Conservation (phyloP, 148 eudicot genomes). For the Spergularia marina region DNA sequence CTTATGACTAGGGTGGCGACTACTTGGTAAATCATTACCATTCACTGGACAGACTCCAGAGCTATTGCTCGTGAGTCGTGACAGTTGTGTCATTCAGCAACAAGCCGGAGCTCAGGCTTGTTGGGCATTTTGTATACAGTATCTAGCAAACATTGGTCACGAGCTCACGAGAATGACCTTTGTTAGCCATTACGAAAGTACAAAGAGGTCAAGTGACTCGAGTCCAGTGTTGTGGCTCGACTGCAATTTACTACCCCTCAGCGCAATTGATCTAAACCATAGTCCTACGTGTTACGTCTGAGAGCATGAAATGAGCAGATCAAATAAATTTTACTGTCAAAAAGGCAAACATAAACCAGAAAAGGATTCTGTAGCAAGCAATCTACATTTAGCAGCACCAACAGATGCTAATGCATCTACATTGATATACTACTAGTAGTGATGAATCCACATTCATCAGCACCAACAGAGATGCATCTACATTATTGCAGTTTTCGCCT, state of each 20-base stretch:
- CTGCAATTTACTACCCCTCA: no score
- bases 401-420: slow-evolving; percentile 7
- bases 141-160: no score
- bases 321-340: no score
- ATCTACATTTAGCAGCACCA: background rate
- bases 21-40: background rate
- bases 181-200: no score
- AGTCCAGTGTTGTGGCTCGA: no score
- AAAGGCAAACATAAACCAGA: background rate
- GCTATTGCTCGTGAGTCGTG: background rate
- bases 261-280: no score
- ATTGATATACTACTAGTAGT: background rate
- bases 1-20: background rate
- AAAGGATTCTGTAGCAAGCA: background rate
- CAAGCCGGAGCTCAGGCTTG: no score
- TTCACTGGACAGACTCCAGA: background rate
- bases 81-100: background rate
- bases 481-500: slow-evolving; percentile 5
- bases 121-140: no score
- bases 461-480: background rate
- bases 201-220: no score
- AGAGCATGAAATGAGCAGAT: no score
- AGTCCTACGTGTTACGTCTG: no score
- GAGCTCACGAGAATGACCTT: no score
- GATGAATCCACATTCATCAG: background rate